These are phyloP conservation scores for Colletotrichum gigasporum DNA, from an alignment of 2,329 filamentous ascomycete genomes.

Conservation along the genomic window DNA sequence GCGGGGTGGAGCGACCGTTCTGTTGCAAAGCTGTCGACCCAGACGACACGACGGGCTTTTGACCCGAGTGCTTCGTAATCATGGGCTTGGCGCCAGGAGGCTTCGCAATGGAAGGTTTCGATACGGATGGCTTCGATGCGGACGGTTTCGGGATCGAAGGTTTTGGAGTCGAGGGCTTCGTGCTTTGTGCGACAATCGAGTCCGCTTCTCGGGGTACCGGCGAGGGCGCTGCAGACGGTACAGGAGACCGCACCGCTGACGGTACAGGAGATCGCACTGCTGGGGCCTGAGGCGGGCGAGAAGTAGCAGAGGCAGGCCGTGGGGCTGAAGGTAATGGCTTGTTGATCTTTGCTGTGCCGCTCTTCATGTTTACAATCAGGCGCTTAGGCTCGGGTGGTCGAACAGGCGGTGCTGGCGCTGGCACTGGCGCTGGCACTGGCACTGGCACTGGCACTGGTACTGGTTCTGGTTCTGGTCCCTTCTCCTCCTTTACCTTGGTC, in stretches of 20 bases:
- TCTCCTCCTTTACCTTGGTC: background rate
- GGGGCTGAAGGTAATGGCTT: constrained; percentile 31
- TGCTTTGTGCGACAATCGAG: constrained; percentile 27
- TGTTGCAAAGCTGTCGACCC: background rate
- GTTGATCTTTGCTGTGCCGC: constrained; percentile 50
- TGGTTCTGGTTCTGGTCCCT: background rate
- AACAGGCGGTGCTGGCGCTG: constrained; percentile 28
- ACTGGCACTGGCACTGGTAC: background rate
- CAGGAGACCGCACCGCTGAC: constrained; percentile 4
- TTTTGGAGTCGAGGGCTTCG: constrained; percentile 8
- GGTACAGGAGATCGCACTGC: background rate
- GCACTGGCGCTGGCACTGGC: constrained; percentile 35
- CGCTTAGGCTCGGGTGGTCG: constrained; percentile 39
- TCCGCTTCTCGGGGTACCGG: constrained; percentile 23
- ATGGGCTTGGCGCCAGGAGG: constrained; percentile 22
- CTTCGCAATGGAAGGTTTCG: constrained; percentile 34
- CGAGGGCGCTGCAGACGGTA: constrained; percentile 18
- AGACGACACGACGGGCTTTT: constrained; percentile 2
- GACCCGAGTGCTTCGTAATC: background rate
- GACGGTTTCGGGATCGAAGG: background rate
- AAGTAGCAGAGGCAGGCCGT: constrained; percentile 11
- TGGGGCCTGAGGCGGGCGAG: constrained; percentile 12
- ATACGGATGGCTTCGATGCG: constrained; percentile 1
- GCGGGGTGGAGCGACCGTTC: constrained; percentile 22
- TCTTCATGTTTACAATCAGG: constrained; percentile 38